These are phyloP conservation scores for Talaromyces adpressus DNA, from an alignment of 495 filamentous ascomycete genomes.

Conservation along the genomic window DNA sequence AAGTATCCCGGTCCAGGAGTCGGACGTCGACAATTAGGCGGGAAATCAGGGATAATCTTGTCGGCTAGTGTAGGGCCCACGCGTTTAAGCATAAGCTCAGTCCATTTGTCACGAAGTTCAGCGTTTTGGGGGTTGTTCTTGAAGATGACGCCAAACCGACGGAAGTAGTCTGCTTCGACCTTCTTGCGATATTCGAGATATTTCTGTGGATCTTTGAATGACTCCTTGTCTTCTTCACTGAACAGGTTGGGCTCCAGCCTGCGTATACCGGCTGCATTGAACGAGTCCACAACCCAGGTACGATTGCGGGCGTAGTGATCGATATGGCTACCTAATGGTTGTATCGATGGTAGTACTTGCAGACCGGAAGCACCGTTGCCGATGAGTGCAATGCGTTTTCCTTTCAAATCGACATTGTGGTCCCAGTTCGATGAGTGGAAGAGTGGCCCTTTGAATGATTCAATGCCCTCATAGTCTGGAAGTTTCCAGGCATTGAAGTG, in stretches of 20 bases:
- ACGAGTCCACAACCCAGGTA: slow-evolving; percentile 63
- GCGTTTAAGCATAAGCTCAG: slow-evolving; percentile 41
- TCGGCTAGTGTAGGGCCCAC: slow-evolving; percentile 44
- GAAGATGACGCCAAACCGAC: slow-evolving; percentile 48
- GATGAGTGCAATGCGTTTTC: slow-evolving; percentile 54
- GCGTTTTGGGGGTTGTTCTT: slow-evolving; percentile 46
- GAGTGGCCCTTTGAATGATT: slow-evolving; percentile 39
- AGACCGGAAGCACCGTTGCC: slow-evolving; percentile 53
- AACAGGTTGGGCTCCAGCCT: slow-evolving; percentile 42
- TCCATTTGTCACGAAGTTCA: slow-evolving; percentile 42
- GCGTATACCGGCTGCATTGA: slow-evolving; percentile 30
- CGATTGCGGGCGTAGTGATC: slow-evolving; percentile 60
- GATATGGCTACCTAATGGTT: slow-evolving; percentile 49
- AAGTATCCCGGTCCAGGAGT: slow-evolving; percentile 69
- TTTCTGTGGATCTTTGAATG: slow-evolving; percentile 36
- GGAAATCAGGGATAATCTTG: slow-evolving; percentile 56
- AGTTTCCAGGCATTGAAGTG: slow-evolving; percentile 50
- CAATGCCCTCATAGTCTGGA: slow-evolving; percentile 44
- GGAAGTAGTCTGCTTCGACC: slow-evolving; percentile 50
- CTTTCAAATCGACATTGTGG: slow-evolving; percentile 35
- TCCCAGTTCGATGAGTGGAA: slow-evolving; percentile 52
- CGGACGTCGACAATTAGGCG: slow-evolving; percentile 59
- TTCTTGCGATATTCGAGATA: slow-evolving; percentile 45
- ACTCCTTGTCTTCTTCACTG: slow-evolving; percentile 39
- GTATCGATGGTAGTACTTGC: slow-evolving; percentile 48